phyloP scores from a whole-genome alignment of 352 stramenopile species.

The Pythium monospermum region DNA sequence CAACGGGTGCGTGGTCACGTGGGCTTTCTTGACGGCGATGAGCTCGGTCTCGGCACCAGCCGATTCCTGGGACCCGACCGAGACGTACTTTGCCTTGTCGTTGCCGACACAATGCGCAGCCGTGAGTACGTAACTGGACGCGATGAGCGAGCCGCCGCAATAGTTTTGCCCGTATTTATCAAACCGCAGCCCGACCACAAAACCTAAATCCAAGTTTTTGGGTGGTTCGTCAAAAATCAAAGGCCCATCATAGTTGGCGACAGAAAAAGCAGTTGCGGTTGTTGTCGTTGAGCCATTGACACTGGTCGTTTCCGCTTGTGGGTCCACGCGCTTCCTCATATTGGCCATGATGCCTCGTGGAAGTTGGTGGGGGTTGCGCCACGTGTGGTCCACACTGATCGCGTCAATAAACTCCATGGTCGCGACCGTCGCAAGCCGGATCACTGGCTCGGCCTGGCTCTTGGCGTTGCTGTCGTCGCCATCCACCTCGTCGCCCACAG shows the following conservation, averaged over 20 bases:
- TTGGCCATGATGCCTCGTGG: slow-evolving; percentile 5
- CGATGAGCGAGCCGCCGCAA: slow-evolving; percentile 41
- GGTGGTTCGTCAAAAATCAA: slow-evolving; percentile 20
- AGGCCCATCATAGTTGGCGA: slow-evolving; percentile 15
- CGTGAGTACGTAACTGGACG: slow-evolving; percentile 38
- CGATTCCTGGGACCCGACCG: slow-evolving; percentile 27
- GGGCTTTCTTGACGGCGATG: slow-evolving; percentile 26
- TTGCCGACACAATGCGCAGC: slow-evolving; percentile 33
- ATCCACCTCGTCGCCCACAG: slow-evolving; percentile 16
- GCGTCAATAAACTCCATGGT: slow-evolving; percentile 23
- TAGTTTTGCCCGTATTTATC: slow-evolving; percentile 30
- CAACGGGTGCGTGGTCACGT: slow-evolving; percentile 28
- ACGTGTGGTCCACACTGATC: slow-evolving; percentile 19
- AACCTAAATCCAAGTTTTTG: slow-evolving; percentile 19
- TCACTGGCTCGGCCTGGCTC: slow-evolving; percentile 7
- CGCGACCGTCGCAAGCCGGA: slow-evolving; percentile 17
- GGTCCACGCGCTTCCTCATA: background rate
- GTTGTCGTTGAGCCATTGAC: too few relatives aligned
- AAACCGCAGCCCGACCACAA: slow-evolving; percentile 31
- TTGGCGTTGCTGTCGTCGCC: slow-evolving; percentile 17
- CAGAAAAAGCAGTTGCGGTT: too few relatives aligned
- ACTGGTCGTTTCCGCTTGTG: too few relatives aligned
- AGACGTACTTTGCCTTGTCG: slow-evolving; percentile 26
- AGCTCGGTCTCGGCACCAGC: slow-evolving; percentile 25
- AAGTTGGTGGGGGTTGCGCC: slow-evolving; percentile 12